These are phyloP conservation scores for Saturnispora serradocipensis DNA, from an alignment of 805 yeast genomes.

Conservation along the genomic window DNA sequence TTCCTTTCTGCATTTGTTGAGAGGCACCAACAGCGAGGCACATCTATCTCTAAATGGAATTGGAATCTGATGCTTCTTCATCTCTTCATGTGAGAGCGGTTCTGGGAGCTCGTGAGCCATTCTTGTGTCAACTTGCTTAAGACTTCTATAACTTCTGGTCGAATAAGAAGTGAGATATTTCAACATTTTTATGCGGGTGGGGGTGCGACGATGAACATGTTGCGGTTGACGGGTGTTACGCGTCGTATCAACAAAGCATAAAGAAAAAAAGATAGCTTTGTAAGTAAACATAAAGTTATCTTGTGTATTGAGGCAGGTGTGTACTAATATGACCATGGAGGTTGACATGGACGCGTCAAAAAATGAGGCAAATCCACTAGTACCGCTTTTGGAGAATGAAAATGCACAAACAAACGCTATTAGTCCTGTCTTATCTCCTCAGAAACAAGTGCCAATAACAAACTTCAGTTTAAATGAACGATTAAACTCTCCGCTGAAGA, in stretches of 20 bases:
- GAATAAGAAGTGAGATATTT: neutral
- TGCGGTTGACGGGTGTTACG: neutral
- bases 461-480: constrained; percentile 1
- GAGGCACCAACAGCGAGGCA: constrained; percentile 53
- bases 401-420: neutral
- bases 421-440: neutral
- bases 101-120: constrained; percentile 30
- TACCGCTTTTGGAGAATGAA: neutral
- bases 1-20: constrained; percentile 53
- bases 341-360: neutral
- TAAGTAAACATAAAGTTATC: neutral
- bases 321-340: neutral
- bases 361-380: neutral
- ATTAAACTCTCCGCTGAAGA: neutral
- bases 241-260: neutral
- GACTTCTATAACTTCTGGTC: neutral
- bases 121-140: neutral
- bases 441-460: neutral
- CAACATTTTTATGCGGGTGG: neutral
- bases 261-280: neutral
- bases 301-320: neutral
- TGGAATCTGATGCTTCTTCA: constrained; percentile 72
- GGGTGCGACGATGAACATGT: neutral
- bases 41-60: constrained; percentile 78
- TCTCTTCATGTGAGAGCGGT: constrained; percentile 71